Evolutionary conservation across 2,329 filamentous ascomycete genomes (phyloP).

Genomic region (Penicillium expansum): DNA sequence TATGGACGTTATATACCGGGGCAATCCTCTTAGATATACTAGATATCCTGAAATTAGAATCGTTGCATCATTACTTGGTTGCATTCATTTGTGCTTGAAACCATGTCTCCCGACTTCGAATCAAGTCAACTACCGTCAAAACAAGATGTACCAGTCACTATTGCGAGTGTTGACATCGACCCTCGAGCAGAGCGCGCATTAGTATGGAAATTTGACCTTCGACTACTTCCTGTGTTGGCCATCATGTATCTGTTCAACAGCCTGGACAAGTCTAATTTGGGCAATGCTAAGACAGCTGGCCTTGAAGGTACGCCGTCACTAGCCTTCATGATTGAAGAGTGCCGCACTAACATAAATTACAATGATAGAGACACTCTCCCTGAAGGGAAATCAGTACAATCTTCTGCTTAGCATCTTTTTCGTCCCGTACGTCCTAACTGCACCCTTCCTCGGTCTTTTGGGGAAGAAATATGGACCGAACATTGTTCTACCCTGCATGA

Average conservation of each 20-base stretch:
- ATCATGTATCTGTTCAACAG: slow-evolving; percentile 56
- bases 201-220: slow-evolving; percentile 50
- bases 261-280: slow-evolving; percentile 44
- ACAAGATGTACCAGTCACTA: slow-evolving; percentile 13
- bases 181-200: slow-evolving; percentile 42
- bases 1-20: background rate
- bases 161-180: slow-evolving; percentile 32
- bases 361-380: slow-evolving; percentile 21
- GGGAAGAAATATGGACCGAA: slow-evolving; percentile 31
- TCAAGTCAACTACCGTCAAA: slow-evolving; percentile 4
- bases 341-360: background rate
- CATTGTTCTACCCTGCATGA: slow-evolving; percentile 28
- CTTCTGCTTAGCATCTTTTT: slow-evolving; percentile 30
- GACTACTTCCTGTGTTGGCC: slow-evolving; percentile 51
- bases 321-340: background rate
- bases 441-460: slow-evolving; percentile 27
- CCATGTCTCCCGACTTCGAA: background rate
- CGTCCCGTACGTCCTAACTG: slow-evolving; percentile 29
- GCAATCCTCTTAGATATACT: background rate
- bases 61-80: too few relatives aligned
- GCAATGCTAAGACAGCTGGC: slow-evolving; percentile 29
- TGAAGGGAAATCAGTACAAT: slow-evolving; percentile 29
- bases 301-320: slow-evolving; percentile 16
- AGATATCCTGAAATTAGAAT: background rate
- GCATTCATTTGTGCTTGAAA: background rate